These are phyloP conservation scores for Asclepias syriaca DNA, from an alignment of 257 asterid species.

Conservation along the genomic window DNA sequence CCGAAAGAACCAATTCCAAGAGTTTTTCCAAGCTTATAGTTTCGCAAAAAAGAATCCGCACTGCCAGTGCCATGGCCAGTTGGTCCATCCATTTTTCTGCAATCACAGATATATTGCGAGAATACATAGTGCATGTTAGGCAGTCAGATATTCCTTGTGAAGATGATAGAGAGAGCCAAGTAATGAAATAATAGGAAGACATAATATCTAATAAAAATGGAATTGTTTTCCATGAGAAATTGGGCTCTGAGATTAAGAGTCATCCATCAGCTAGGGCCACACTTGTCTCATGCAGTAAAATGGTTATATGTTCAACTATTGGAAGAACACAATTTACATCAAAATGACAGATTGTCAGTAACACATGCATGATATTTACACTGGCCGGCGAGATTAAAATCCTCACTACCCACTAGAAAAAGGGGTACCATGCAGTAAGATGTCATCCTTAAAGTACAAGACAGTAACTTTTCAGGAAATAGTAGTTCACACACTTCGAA, in stretches of 20 bases:
- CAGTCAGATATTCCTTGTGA: neutral
- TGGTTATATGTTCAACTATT: neutral
- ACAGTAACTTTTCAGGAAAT: neutral
- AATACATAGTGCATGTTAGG: neutral
- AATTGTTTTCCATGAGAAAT: too few relatives aligned
- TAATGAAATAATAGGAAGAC: neutral
- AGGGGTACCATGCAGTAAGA: neutral
- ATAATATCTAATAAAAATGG: neutral
- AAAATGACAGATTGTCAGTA: neutral
- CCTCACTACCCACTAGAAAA: neutral
- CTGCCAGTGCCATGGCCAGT: conserved; percentile 43
- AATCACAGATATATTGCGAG: neutral
- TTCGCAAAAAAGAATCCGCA: conserved; percentile 61
- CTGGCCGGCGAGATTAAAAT: neutral
- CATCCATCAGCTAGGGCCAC: neutral
- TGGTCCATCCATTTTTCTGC: conserved; percentile 72
- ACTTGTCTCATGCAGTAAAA: too few relatives aligned
- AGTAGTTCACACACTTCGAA: neutral
- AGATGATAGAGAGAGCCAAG: neutral
- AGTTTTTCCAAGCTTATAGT: conserved; percentile 91
- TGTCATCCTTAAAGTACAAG: neutral
- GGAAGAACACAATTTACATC: neutral
- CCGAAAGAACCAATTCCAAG: conserved; percentile 93
- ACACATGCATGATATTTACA: neutral
- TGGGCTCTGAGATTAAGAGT: neutral